These are phyloP conservation scores for Adansonia gregorii DNA, from an alignment of 441 rosid genomes.

Conservation along the genomic window DNA sequence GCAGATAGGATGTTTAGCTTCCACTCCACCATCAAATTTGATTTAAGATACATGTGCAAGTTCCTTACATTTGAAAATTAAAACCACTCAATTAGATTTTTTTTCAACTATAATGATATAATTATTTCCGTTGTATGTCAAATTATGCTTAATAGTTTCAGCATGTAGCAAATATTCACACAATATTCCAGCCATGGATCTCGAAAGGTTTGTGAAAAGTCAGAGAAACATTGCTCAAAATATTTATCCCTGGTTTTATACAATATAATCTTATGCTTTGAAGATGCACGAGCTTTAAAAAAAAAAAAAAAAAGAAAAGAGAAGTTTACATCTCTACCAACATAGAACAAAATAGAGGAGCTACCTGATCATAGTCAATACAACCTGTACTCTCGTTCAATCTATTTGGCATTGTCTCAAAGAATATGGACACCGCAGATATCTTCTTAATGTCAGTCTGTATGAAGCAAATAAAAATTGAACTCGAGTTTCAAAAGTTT, in stretches of 20 bases:
- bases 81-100: neutral
- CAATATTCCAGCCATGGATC: neutral
- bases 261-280: neutral
- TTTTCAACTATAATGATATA: neutral
- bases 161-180: neutral
- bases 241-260: neutral
- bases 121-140: neutral
- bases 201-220: neutral
- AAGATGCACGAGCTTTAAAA: neutral
- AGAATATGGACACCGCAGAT: constrained; percentile 94
- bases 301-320: neutral
- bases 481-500: constrained; percentile 21
- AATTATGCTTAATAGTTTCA: neutral
- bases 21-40: neutral
- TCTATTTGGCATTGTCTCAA: constrained; percentile 97
- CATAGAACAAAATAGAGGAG: constrained; percentile 26
- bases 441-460: constrained; percentile 98
- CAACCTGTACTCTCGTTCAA: constrained; percentile 86
- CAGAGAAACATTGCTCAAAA: neutral
- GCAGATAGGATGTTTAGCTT: neutral
- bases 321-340: neutral
- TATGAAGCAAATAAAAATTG: constrained; percentile 24
- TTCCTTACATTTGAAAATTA: neutral
- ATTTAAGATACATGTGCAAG: constrained; percentile 6
- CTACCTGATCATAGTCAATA: constrained; percentile 92